Base-by-base conservation (phyloP, 257 asterid genomes). In the Scutellaria barbata region DNA sequence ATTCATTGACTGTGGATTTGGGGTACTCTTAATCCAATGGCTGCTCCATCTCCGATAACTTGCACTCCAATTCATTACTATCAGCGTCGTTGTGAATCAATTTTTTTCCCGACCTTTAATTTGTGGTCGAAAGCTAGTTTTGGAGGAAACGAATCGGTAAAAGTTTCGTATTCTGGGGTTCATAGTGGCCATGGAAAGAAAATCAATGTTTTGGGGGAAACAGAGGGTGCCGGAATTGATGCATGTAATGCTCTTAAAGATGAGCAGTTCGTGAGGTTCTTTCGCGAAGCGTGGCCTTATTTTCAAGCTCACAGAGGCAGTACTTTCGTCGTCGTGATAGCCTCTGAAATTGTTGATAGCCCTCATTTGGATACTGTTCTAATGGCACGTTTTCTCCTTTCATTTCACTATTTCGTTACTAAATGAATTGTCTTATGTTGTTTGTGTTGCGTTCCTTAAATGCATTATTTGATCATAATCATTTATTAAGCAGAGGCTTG, bases 241-340 rank as follows among this genome's bases (percentile, higher is more conserved):
- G 73, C 58, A 52, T 61, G 77, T 41, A 71, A 69, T 61, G 78
- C 84, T 40, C 55, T 75, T 1, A 85, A 80, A 66, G 97, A 85
- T 55, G 93, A 86, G 68, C 76, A 76, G 40, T 89, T 91, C 74
- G 96, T 91, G 59, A 71, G 81, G 10, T 89, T 87, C 80, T 91
- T 91, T 16, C 81, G 92, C 33, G 97, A 89, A 80, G 84, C 96
- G 2, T 89, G 96, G 95, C 95, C 96, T 10, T 89, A 91, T 61
- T 81, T 89, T 63, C 82, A 46, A 65, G 91, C 96, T 65, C 96
- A 87, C 81, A 80, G 97, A 47, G 95, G 97, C 60, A 87, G 97
- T 70, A 87, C 88, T 55, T 91, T 91, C 68, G 95, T 91, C 22
- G 86, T 87, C 56, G 48, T 89, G 8, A 73, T 90, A 14, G 86